Percentiles rank a stretch among this genome's conserved stretches.
These are phyloP conservation scores for Diplodia scrobiculata DNA, from an alignment of 2,329 filamentous ascomycete genomes.

Conservation along the genomic window DNA sequence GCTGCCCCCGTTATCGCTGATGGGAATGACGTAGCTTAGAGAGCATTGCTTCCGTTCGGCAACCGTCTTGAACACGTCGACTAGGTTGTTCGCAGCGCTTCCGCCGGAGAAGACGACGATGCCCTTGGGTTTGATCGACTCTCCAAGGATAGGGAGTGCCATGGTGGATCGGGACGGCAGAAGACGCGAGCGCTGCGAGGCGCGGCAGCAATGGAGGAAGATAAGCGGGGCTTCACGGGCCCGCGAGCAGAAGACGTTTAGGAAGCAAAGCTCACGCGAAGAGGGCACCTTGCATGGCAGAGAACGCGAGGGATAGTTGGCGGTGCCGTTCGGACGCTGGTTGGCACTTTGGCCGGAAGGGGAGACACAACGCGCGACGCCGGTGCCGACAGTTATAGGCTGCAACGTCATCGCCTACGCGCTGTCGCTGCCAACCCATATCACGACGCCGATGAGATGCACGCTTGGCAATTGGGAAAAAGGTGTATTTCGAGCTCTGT, in stretches of 20 bases:
- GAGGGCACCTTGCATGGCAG: slow-evolving; percentile 8
- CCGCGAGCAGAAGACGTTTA: neutral
- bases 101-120: slow-evolving; percentile 90
- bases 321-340: slow-evolving; percentile 5
- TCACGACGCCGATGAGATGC: neutral
- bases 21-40: slow-evolving; percentile 86
- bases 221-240: slow-evolving; percentile 12
- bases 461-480: neutral
- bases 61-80: slow-evolving; percentile 77
- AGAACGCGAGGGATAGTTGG: neutral
- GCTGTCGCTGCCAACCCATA: neutral
- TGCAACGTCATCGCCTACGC: slow-evolving; percentile 12
- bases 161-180: slow-evolving; percentile 3
- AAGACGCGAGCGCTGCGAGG: neutral
- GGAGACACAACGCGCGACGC: slow-evolving; percentile 4
- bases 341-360: neutral
- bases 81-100: slow-evolving; percentile 90
- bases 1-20: slow-evolving; percentile 93
- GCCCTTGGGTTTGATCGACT: slow-evolving; percentile 47
- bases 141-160: slow-evolving; percentile 30
- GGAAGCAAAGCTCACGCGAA: neutral
- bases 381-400: slow-evolving; percentile 8
- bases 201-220: neutral
- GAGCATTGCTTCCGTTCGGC: slow-evolving; percentile 64
- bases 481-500: neutral